Conservation (phyloP, 2,329 filamentous ascomycete genomes). For the Lasiodiplodia citricola region DNA sequence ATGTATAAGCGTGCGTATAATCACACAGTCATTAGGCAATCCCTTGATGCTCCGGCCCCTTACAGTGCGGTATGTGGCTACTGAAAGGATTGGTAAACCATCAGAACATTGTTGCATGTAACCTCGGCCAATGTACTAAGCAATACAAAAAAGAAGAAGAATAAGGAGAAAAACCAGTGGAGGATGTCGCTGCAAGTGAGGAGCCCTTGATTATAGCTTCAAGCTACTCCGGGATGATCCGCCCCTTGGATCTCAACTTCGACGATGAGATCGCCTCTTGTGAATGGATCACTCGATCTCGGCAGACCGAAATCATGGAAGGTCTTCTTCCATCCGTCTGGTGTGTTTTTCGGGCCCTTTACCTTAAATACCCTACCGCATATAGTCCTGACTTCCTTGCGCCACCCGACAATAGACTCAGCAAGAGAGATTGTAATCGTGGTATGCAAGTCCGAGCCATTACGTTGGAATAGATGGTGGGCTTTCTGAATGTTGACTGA, state of each 20-base stretch:
- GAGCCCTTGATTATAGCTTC: not conserved
- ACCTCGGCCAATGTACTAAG: not conserved
- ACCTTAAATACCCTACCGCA: conserved; percentile 85
- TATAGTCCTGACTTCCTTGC: conserved; percentile 85
- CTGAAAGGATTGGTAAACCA: no score
- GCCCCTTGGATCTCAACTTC: conserved; percentile 80
- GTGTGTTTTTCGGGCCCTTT: conserved; percentile 81
- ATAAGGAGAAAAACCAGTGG: not conserved
- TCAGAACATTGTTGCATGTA: no score
- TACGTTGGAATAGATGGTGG: conserved; percentile 81
- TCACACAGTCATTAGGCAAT: no score
- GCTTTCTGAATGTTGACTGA: conserved; percentile 69
- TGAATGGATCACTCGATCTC: conserved; percentile 82
- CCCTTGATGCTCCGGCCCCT: no score
- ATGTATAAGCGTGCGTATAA: no score
- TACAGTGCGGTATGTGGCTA: no score
- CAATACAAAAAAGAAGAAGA: not conserved
- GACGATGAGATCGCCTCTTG: conserved; percentile 86
- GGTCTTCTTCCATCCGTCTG: conserved; percentile 78
- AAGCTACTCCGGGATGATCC: not conserved
- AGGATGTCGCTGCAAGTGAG: no score
- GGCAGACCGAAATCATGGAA: conserved; percentile 94
- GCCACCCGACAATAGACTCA: conserved; percentile 94
- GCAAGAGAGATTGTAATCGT: conserved; percentile 84
- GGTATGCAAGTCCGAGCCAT: conserved; percentile 84